Percentiles rank a stretch among this genome's conserved stretches.
Evolutionary conservation across 345 rosid species (phyloP).

Genomic region (Acer yangbiense): DNA sequence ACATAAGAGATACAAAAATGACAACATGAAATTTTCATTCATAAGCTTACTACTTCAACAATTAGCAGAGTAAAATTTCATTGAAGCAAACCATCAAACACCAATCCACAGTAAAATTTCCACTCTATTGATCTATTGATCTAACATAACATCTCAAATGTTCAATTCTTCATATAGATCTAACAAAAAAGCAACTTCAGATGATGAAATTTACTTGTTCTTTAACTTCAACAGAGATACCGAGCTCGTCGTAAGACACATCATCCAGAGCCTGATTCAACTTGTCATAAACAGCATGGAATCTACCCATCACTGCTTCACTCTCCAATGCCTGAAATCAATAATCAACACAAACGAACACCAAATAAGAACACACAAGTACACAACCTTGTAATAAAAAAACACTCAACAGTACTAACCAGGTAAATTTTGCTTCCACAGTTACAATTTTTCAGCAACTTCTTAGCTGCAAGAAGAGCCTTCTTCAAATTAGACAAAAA

Average conservation of each 20-base stretch:
- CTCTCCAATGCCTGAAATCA: slow-evolving; percentile 55
- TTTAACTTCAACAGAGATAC: slow-evolving; percentile 57
- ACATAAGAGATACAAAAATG: slow-evolving; percentile 10
- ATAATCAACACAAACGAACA: slow-evolving; percentile 1
- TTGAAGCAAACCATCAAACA: not conserved
- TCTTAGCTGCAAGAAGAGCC: slow-evolving; percentile 47
- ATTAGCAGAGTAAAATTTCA: not conserved
- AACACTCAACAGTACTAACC: slow-evolving; percentile 27
- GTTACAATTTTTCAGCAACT: slow-evolving; percentile 56
- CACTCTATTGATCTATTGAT: not conserved
- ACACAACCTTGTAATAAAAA: not conserved
- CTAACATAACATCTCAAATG: not conserved
- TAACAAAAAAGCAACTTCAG: not conserved
- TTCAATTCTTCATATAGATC: slow-evolving; percentile 8
- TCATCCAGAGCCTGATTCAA: slow-evolving; percentile 50
- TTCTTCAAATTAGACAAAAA: slow-evolving; percentile 41
- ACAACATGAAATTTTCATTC: not conserved
- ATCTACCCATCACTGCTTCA: slow-evolving; percentile 57
- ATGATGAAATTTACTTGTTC: slow-evolving; percentile 47
- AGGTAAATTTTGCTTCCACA: slow-evolving; percentile 66
- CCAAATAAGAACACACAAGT: not conserved
- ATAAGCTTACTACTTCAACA: not conserved
- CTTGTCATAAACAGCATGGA: slow-evolving; percentile 54
- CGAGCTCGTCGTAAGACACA: slow-evolving; percentile 46
- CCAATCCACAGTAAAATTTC: not conserved